These are phyloP conservation scores for Nicotiana paniculata DNA, from an alignment of 257 asterid species.

Conservation along the genomic window DNA sequence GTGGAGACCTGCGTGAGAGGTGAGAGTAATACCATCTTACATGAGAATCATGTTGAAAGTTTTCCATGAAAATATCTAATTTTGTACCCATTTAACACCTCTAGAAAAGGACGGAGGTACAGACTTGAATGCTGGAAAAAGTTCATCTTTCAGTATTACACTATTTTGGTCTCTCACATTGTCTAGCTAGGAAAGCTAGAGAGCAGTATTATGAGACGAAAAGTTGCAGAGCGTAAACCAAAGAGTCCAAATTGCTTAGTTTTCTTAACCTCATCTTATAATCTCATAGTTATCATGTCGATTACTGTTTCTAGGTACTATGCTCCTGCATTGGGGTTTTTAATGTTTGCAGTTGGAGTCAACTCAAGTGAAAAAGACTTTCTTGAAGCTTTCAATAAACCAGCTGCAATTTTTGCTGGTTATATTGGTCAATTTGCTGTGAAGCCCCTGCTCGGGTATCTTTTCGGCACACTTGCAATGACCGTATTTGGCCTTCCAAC, in stretches of 20 bases:
- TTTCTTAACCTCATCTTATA: background rate
- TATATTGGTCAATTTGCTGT: conserved; percentile 75
- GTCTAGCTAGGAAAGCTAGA: background rate
- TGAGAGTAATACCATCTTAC: background rate
- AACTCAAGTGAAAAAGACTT: conserved; percentile 91
- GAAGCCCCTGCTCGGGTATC: conserved; percentile 85
- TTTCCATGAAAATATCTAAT: background rate
- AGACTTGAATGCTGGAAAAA: background rate
- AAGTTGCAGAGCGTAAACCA: background rate
- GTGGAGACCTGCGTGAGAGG: background rate
- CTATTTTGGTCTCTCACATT: background rate
- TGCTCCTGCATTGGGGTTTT: conserved; percentile 93
- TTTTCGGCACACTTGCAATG: conserved; percentile 69
- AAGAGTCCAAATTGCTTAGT: background rate
- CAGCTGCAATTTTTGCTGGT: conserved; percentile 65
- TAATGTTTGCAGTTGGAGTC: conserved; percentile 98
- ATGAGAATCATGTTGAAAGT: background rate
- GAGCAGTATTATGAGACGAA: background rate
- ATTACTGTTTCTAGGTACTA: conserved; percentile 58
- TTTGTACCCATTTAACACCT: background rate
- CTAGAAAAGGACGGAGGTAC: background rate
- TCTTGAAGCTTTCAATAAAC: conserved; percentile 82
- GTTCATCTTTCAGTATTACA: background rate
- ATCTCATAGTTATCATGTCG: background rate
- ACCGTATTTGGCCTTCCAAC: conserved; percentile 66